These are phyloP conservation scores for Kitagawia praeruptora DNA, from an alignment of 129 eudicot genomes.

Conservation along the genomic window DNA sequence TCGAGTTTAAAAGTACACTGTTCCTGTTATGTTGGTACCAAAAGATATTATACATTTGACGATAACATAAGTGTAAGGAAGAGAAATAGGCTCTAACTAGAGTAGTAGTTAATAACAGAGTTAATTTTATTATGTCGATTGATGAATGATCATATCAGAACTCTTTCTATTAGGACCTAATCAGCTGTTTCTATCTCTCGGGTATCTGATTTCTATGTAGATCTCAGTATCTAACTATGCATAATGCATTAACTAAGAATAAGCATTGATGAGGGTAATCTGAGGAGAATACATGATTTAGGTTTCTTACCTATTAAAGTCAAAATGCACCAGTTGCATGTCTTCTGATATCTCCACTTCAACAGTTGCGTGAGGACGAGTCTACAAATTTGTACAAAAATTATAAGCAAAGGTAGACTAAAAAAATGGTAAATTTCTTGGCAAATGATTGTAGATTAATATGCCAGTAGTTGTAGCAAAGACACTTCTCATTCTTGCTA, in stretches of 20 bases:
- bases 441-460: background rate
- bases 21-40: no score
- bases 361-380: slow-evolving; percentile 83
- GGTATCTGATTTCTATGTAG: background rate
- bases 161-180: background rate
- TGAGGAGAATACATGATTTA: background rate
- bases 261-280: background rate
- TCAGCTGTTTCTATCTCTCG: background rate
- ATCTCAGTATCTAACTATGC: background rate
- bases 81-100: background rate
- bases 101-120: background rate
- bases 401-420: background rate
- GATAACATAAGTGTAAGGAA: background rate
- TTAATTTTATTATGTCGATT: background rate
- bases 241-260: background rate
- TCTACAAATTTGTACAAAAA: slow-evolving; percentile 33
- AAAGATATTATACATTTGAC: no score
- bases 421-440: background rate
- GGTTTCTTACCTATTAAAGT: slow-evolving; percentile 62
- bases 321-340: slow-evolving; percentile 92
- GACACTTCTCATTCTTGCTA: background rate
- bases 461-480: background rate
- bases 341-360: slow-evolving; percentile 94
- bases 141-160: background rate
- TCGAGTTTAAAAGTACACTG: no score